Percentiles rank a stretch among this genome's conserved stretches.
Evolutionary conservation across 805 yeast genomes (phyloP).

Genomic region (Groenewaldozyma tartarivorans): DNA sequence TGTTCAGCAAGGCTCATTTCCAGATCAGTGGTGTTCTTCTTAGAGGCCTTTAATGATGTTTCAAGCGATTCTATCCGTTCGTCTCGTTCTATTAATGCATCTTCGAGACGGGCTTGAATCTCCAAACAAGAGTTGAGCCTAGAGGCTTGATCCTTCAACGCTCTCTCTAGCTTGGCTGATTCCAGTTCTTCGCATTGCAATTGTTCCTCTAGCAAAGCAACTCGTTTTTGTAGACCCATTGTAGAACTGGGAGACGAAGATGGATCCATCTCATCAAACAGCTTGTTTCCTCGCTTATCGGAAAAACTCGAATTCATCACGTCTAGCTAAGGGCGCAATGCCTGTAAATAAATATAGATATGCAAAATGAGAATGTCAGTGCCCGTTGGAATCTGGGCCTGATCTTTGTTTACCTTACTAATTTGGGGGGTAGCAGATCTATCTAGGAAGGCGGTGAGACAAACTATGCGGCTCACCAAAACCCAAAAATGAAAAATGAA

Average conservation of each 20-base stretch:
- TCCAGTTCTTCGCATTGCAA: conserved; percentile 17
- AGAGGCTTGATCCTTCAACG: conserved; percentile 8
- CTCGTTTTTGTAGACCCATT: too few species aligned
- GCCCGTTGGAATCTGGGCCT: too few species aligned
- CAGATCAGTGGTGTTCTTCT: conserved; percentile 14
- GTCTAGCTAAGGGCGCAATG: too few species aligned
- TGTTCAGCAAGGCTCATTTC: conserved; percentile 22
- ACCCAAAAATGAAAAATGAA: not conserved
- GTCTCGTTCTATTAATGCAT: conserved; percentile 20
- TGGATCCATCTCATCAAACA: too few species aligned
- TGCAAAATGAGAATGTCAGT: too few species aligned
- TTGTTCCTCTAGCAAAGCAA: conserved; percentile 9
- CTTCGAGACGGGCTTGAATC: conserved; percentile 20
- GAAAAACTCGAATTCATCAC: too few species aligned
- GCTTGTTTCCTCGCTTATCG: too few species aligned
- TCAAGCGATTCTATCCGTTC: conserved; percentile 13
- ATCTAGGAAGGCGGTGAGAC: too few species aligned
- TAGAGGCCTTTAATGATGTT: conserved; percentile 14
- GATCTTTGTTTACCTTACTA: too few species aligned
- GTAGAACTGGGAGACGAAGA: too few species aligned
- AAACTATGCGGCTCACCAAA: not conserved
- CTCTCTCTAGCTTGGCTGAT: conserved; percentile 11
- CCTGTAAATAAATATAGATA: too few species aligned
- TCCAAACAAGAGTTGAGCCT: conserved; percentile 10
- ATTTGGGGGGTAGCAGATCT: too few species aligned